Percentiles rank a stretch among this genome's conserved stretches.
Evolutionary conservation across 805 yeast genomes (phyloP).

Genomic region (Deakozyma indianensis): DNA sequence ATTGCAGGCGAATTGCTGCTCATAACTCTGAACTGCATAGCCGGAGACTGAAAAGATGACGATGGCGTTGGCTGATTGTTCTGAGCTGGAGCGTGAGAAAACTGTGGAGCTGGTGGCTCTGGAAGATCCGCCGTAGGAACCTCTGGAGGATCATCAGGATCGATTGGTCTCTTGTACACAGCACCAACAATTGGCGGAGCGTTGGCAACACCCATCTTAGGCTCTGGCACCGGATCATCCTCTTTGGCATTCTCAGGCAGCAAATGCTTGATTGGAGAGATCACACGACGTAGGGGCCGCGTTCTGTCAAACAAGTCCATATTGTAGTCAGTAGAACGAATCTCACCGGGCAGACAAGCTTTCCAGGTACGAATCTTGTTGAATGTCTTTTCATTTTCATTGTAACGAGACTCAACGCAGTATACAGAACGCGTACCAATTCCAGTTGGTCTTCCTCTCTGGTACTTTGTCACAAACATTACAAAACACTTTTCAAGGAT

Average conservation of each 20-base stretch:
- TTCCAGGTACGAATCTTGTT: constrained; percentile 97
- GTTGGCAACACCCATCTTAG: constrained; percentile 63
- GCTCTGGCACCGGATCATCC: constrained; percentile 67
- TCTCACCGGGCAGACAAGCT: constrained; percentile 95
- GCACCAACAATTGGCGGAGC: constrained; percentile 95
- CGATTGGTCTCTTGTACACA: constrained; percentile 64
- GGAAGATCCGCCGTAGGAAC: constrained; percentile 36
- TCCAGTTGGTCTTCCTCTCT: constrained; percentile 83
- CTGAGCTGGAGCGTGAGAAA: neutral
- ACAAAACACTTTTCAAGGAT: constrained; percentile 90
- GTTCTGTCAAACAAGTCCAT: constrained; percentile 57
- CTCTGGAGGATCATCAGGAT: constrained; percentile 70
- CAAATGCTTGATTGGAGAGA: constrained; percentile 71
- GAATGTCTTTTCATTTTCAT: constrained; percentile 78
- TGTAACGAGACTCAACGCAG: constrained; percentile 89
- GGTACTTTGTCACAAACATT: constrained; percentile 84
- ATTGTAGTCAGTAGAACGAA: constrained; percentile 44
- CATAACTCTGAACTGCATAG: neutral
- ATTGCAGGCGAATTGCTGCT: neutral
- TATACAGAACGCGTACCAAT: constrained; percentile 57
- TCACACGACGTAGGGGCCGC: constrained; percentile 56
- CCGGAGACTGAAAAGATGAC: neutral
- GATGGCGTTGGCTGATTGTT: neutral
- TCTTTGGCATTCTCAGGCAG: constrained; percentile 62
- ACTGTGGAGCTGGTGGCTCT: neutral